Base-by-base conservation (phyloP, 2,329 filamentous ascomycete genomes). In the Aureobasidium mangrovei region DNA sequence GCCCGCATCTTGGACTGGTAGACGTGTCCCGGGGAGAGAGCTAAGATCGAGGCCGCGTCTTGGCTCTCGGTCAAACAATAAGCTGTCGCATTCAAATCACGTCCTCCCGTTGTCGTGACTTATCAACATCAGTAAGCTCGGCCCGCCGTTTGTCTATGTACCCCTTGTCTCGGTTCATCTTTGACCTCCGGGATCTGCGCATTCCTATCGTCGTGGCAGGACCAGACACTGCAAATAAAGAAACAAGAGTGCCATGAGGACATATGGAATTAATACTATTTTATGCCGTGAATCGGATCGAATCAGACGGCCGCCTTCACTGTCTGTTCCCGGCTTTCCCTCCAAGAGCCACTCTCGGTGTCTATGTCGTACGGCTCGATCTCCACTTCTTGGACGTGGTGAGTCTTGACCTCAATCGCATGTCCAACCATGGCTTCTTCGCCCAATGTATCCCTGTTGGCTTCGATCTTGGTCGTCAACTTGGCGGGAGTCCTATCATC, bases 341-440 rank as follows among this genome's bases (percentile, higher is more conserved):
- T 51, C 36, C 36, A 33, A 4, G 12, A 26, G 9, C 28, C 47
- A n/a, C 36, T 41, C 29, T 51, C 38, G 29, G 36, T 3, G n/a
- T 51, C 47, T 4, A 51, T 27, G 24, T 43, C 32, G 18, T 36
- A 51, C 27, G 48, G 31, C 40, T 43, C 48, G 1, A 36, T 52
- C 12, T 52, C 48, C 6, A 43, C 26, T 24, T 52, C 47, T n/a
- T 29, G 47, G 24, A 52, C 39, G 36, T 52, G 39, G 24, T 52
- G 48, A 3, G 48, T 43, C 39, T 43, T 52, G 27, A 52, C 32
- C 4, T 33, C 40, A n/a, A 43, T 43, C 8, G 40, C 48, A 43
- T 29, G 48, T 41, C 36, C 40, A 27, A 29, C 29, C 39, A 43
- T 9, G 5, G 28, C 31, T 4, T 9, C 26, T 2, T 9, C 2